Evolutionary conservation across 2,329 filamentous ascomycete genomes (phyloP).

Genomic region (Colletotrichum neosansevieriae): DNA sequence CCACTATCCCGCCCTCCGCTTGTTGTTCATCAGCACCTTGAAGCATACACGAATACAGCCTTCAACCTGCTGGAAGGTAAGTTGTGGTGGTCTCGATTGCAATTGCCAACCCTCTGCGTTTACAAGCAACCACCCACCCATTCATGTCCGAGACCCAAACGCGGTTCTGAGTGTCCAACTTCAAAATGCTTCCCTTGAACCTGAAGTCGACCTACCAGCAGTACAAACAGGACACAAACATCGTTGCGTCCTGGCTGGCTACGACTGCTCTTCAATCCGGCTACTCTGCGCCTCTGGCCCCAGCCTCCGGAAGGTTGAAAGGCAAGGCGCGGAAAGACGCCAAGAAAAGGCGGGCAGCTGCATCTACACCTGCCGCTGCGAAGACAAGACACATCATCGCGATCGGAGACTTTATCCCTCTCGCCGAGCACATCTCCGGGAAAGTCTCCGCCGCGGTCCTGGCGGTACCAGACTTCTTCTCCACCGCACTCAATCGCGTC

Average conservation of each 20-base stretch:
- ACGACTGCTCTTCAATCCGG: conserved; percentile 53
- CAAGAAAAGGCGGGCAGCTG: background rate
- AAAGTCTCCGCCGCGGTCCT: background rate
- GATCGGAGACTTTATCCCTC: conserved; percentile 52
- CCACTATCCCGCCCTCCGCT: no score
- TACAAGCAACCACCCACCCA: no score
- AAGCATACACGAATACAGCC: no score
- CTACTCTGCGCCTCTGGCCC: conserved; percentile 43
- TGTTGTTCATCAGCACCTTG: no score
- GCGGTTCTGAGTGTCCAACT: no score
- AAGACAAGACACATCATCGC: conserved; percentile 49
- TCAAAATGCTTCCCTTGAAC: conserved; percentile 41
- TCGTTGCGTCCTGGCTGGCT: conserved; percentile 56
- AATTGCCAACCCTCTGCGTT: background rate
- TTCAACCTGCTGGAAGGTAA: no score
- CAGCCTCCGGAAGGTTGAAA: conserved; percentile 41
- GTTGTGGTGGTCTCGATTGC: no score
- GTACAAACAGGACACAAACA: conserved; percentile 57
- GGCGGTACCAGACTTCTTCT: conserved; percentile 48
- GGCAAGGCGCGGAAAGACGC: conserved; percentile 44
- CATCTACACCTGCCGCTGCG: background rate
- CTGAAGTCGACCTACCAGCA: conserved; percentile 50
- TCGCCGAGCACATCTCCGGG: conserved; percentile 52
- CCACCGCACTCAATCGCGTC: conserved; percentile 50
- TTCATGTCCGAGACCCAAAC: no score